phyloP scores from a whole-genome alignment of 1,284 basidiomycete genomes.

The Rhodotorula glutinis region DNA sequence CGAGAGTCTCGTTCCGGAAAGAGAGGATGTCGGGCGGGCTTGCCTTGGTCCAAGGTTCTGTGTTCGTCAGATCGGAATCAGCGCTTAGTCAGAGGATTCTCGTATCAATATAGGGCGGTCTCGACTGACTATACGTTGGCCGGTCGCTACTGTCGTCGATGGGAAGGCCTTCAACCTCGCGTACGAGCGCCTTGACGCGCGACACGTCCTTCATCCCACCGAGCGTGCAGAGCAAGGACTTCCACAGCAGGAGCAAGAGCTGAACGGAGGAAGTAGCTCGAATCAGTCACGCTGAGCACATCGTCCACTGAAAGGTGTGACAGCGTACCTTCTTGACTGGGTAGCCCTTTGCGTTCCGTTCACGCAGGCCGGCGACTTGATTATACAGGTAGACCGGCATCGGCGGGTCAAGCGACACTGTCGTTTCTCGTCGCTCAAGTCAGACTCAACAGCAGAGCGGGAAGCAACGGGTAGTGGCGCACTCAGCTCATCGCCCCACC shows the following conservation, averaged over 20 bases:
- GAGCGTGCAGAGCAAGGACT: conserved; percentile 84
- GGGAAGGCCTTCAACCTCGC: conserved; percentile 64
- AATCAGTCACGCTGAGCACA: too few species aligned
- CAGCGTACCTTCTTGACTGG: conserved; percentile 82
- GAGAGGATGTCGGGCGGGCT: conserved; percentile 81
- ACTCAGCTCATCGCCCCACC: conserved; percentile 94
- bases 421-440: not conserved
- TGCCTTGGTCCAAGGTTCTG: conserved; percentile 41
- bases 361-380: conserved; percentile 80
- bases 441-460: too few species aligned
- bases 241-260: conserved; percentile 95
- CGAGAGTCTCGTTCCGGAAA: conserved; percentile 80
- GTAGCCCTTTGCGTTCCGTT: conserved; percentile 91
- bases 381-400: conserved; percentile 89
- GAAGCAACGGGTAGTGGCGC: too few species aligned
- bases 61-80: too few species aligned
- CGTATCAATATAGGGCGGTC: conserved; percentile 58
- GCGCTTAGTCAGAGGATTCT: not conserved
- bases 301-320: too few species aligned
- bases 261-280: conserved; percentile 45
- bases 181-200: conserved; percentile 76
- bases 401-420: conserved; percentile 92
- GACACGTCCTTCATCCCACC: conserved; percentile 84
- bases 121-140: conserved; percentile 9
- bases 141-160: conserved; percentile 25